Evolutionary conservation across 2,329 filamentous ascomycete species (phyloP).

Genomic region (Chalaropsis ovoidea): DNA sequence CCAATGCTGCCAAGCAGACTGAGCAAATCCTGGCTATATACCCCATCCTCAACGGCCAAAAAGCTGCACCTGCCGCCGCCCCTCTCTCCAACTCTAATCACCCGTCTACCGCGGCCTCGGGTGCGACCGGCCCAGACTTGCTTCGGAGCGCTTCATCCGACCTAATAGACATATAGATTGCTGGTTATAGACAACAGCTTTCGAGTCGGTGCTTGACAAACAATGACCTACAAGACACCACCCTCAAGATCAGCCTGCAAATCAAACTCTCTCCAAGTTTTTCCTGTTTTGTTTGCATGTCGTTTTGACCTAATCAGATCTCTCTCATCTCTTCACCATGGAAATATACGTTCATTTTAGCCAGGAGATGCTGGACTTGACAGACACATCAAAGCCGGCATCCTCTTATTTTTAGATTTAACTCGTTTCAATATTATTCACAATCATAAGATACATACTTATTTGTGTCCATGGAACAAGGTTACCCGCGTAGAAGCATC

Average conservation of each 20-base stretch:
- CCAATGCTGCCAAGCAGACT: constrained; percentile 46
- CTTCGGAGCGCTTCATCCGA: constrained; percentile 20
- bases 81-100: constrained; percentile 40
- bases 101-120: background rate
- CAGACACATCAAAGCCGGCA: constrained; percentile 23
- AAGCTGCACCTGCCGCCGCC: constrained; percentile 42
- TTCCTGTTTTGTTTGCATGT: background rate
- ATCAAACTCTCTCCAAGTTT: background rate
- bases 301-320: background rate
- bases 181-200: background rate
- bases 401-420: constrained; percentile 31
- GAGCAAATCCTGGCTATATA: constrained; percentile 81
- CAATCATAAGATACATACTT: constrained; percentile 8
- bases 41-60: constrained; percentile 73
- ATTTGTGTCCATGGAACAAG: background rate
- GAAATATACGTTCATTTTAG: constrained; percentile 8
- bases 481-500: background rate
- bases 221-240: background rate
- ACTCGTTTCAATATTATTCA: constrained; percentile 16
- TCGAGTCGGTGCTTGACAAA: background rate
- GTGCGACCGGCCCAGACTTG: constrained; percentile 4
- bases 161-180: constrained; percentile 23
- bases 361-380: background rate
- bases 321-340: constrained; percentile 8
- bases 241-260: background rate